Conservation (phyloP, 768 basidiomycete species). For the Boletales sp. region DNA sequence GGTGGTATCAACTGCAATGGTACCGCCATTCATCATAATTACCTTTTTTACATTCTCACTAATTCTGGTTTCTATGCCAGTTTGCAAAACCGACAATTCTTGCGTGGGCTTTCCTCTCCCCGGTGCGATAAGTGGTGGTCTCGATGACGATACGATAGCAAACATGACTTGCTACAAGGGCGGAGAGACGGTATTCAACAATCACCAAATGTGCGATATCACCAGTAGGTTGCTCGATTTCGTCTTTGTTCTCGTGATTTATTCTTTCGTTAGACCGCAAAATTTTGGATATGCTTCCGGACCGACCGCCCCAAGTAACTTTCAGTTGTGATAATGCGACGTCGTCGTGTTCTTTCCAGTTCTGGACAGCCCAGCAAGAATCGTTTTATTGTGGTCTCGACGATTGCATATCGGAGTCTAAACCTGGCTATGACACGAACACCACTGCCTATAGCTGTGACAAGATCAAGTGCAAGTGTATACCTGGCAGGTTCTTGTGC, state of each 20-base stretch:
- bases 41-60: neutral
- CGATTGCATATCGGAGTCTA: constrained; percentile 51
- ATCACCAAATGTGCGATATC: constrained; percentile 98
- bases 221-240: constrained; percentile 64
- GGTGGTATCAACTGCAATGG: constrained; percentile 97
- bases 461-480: constrained; percentile 83
- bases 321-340: constrained; percentile 77
- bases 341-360: constrained; percentile 87
- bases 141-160: constrained; percentile 36
- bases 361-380: constrained; percentile 94
- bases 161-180: constrained; percentile 95
- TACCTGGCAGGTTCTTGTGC: constrained; percentile 93
- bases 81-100: constrained; percentile 79
- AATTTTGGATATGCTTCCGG: constrained; percentile 89
- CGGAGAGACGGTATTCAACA: constrained; percentile 89
- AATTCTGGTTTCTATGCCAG: constrained; percentile 37
- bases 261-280: constrained; percentile 65
- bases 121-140: constrained; percentile 37
- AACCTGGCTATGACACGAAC: constrained; percentile 60
- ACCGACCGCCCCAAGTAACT: constrained; percentile 90
- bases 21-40: constrained; percentile 31
- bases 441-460: constrained; percentile 77
- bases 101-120: constrained; percentile 76
- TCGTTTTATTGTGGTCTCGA: constrained; percentile 93
- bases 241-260: neutral